Evolutionary conservation across 2,329 filamentous ascomycete genomes (phyloP).

Genomic region (Curvularia verruculosa): DNA sequence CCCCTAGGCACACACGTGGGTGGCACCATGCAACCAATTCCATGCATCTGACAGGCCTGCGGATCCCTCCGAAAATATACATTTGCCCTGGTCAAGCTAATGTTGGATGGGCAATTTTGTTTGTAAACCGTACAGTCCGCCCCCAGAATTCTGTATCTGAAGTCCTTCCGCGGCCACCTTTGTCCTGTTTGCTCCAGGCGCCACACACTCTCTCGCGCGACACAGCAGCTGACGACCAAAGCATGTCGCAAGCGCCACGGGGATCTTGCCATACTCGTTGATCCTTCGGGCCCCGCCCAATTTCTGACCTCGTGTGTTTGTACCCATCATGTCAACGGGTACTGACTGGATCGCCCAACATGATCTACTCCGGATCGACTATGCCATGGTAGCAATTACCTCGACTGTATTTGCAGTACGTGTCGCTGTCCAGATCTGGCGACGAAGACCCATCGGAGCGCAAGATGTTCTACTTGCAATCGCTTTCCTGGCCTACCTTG

Average conservation of each 20-base stretch:
- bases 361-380: conserved; percentile 20
- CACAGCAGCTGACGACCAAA: background rate
- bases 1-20: background rate
- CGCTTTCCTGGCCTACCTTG: conserved; percentile 38
- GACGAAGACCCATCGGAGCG: conserved; percentile 11
- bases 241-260: background rate
- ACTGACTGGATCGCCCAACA: conserved; percentile 23
- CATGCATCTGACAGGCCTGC: conserved; percentile 2
- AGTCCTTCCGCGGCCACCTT: background rate
- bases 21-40: conserved; percentile 6
- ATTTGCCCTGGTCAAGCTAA: background rate
- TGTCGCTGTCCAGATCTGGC: conserved; percentile 19
- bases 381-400: conserved; percentile 26
- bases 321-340: conserved; percentile 19
- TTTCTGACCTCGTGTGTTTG: background rate
- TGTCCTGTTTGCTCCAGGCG: conserved; percentile 2
- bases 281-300: background rate
- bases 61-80: background rate
- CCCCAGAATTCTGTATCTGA: background rate
- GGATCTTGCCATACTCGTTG: background rate
- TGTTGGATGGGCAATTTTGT: background rate
- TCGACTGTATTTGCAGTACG: conserved; percentile 25
- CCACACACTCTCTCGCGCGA: background rate
- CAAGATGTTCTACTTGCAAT: conserved; percentile 33
- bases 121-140: background rate